Percentiles rank a stretch among this genome's conserved stretches.
phyloP scores from a whole-genome alignment of 352 stramenopile genomes.

The Phytophthora crassamura region DNA sequence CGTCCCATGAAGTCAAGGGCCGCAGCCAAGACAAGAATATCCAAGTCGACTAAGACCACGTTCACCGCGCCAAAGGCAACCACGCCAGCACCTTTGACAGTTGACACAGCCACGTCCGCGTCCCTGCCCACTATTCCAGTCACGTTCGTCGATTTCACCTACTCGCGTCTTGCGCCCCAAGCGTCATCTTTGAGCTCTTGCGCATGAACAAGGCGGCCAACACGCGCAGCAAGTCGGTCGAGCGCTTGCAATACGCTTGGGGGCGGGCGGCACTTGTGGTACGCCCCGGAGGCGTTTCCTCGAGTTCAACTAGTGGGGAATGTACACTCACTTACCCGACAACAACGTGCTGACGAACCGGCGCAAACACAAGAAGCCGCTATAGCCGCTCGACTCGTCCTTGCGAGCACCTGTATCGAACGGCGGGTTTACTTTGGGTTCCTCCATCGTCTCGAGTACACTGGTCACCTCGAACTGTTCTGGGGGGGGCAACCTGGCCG shows the following conservation, averaged over 20 bases:
- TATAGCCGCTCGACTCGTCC: neutral
- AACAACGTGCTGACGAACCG: neutral
- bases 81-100: no score
- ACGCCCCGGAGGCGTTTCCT: no score
- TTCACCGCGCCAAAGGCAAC: no score
- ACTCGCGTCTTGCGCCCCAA: neutral
- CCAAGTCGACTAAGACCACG: no score
- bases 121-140: no score
- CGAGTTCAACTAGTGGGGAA: no score
- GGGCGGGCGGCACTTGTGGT: neutral
- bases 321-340: neutral
- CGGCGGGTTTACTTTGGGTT: no score
- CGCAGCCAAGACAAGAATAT: neutral
- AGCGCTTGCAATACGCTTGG: neutral
- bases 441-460: no score
- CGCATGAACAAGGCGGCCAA: neutral
- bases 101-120: no score
- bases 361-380: no score
- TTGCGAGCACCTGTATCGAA: neutral
- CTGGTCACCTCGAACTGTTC: no score
- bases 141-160: neutral
- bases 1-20: neutral
- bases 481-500: no score
- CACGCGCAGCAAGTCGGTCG: neutral
- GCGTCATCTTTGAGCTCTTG: neutral